phyloP scores from a whole-genome alignment of 306 rosid species.

The Begonia fuchsioides region DNA sequence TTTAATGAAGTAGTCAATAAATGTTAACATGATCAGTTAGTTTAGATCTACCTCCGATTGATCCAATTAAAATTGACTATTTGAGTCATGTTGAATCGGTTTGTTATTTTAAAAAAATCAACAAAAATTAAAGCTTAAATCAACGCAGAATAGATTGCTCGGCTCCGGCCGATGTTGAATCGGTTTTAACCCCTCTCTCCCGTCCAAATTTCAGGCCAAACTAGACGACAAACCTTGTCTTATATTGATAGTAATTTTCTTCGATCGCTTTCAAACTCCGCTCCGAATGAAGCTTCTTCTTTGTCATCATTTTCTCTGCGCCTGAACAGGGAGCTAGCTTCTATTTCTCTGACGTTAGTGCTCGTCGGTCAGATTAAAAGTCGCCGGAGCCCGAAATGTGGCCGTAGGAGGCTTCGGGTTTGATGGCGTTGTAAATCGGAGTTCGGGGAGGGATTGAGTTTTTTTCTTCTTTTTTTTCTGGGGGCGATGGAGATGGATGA shows the following conservation, averaged over 20 bases:
- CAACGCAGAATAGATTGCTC: too few species aligned
- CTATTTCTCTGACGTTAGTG: slow-evolving; percentile 12
- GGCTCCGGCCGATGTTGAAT: too few species aligned
- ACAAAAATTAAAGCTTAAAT: too few species aligned
- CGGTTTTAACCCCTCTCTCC: slow-evolving; percentile 9
- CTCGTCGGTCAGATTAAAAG: slow-evolving; percentile 5
- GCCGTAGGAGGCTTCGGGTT: slow-evolving; percentile 1
- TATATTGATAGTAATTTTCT: background rate
- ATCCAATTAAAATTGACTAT: too few species aligned
- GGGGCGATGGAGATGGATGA: background rate
- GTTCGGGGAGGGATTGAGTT: background rate
- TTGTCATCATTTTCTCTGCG: slow-evolving; percentile 1
- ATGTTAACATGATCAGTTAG: too few species aligned
- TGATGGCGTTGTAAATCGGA: background rate
- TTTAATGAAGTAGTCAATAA: too few species aligned
- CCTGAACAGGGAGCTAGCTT: slow-evolving; percentile 8
- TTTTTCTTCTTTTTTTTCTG: too few species aligned
- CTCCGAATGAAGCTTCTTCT: background rate
- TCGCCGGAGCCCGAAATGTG: background rate
- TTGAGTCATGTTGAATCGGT: too few species aligned
- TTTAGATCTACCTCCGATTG: too few species aligned
- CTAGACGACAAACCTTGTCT: background rate
- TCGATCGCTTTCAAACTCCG: background rate
- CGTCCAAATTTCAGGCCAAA: slow-evolving; percentile 7
- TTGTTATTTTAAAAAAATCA: too few species aligned